These are phyloP conservation scores for Neurospora intermedia DNA, from an alignment of 495 filamentous ascomycete species.

Conservation along the genomic window DNA sequence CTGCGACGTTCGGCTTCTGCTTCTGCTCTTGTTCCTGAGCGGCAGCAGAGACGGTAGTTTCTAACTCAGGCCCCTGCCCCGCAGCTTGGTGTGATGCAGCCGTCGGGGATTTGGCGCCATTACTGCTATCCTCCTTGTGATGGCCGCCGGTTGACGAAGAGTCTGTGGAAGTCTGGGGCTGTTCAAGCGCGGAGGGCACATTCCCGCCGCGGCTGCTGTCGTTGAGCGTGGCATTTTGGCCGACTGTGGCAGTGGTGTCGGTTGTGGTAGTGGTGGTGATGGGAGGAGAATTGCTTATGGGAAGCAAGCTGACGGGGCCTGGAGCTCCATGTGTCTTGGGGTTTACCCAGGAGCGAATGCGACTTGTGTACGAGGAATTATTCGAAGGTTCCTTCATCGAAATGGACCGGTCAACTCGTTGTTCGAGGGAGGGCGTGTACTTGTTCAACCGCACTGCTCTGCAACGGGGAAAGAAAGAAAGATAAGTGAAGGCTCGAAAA, in stretches of 20 bases:
- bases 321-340: slow-evolving; percentile 45
- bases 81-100: slow-evolving; percentile 44
- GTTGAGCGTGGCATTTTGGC: slow-evolving; percentile 16
- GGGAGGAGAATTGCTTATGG: slow-evolving; percentile 20
- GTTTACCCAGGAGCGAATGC: slow-evolving; percentile 45
- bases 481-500: neutral
- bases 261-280: neutral
- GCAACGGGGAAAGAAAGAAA: neutral
- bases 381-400: slow-evolving; percentile 58
- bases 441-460: neutral
- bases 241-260: slow-evolving; percentile 2
- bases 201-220: slow-evolving; percentile 7
- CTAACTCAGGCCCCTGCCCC: slow-evolving; percentile 47
- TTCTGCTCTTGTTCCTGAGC: slow-evolving; percentile 10
- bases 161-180: neutral
- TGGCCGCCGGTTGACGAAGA: neutral
- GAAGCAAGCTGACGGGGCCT: slow-evolving; percentile 25
- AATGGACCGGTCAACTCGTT: slow-evolving; percentile 3
- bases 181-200: neutral
- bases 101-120: slow-evolving; percentile 21
- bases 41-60: slow-evolving; percentile 3
- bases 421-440: neutral
- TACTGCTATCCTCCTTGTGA: slow-evolving; percentile 10
- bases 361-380: slow-evolving; percentile 42
- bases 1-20: slow-evolving; percentile 33